Base-by-base conservation (phyloP, 176 grass and related monocot genomes). In the Tillandsia leiboldiana region DNA sequence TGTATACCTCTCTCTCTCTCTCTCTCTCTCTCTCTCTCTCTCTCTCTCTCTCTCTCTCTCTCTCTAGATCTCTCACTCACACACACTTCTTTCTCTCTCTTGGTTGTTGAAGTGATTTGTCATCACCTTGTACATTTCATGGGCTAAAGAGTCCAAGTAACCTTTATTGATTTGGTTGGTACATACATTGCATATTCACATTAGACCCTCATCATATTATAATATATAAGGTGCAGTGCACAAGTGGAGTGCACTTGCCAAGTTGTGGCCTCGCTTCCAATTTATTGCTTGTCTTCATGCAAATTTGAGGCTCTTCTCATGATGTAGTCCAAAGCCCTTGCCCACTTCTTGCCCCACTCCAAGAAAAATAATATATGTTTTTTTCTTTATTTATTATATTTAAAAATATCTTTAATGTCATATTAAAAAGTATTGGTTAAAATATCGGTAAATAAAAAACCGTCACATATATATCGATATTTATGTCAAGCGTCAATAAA, bases 61-160 rank as follows among this genome's bases (percentile, higher is more conserved):
- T 74, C 61, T 51, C 18, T 3, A 22, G 29, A 7, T 65, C 24
- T 65, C 26, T 64, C 4, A 42, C 33, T 6, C 5, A 7, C n/a
- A 57, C n/a, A 13, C 13, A 6, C n/a, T 57, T 12, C n/a, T 57
- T 13, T 57, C n/a, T 17, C 11, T 8, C 17, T 20, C 75, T 66
- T 82, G 63, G 59, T 53, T 42, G 75, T 72, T 64, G 42, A 77
- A 71, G 72, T 63, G 67, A 53, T 23, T 70, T 75, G 70, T 79
- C 80, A 76, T 79, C 80, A 79, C 67, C 33, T 72, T 62, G 73
- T 80, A 77, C 64, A 83, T 79, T 87, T 83, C 80, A 83, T 83
- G 85, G 76, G 72, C 10, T 65, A 64, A 71, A 71, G 62, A 69
- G 23, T 83, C 80, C 76, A 80, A 80, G 72, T 42, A 26, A 72